Conservation (phyloP, 495 filamentous ascomycete genomes). For the Penicillium paradoxum region DNA sequence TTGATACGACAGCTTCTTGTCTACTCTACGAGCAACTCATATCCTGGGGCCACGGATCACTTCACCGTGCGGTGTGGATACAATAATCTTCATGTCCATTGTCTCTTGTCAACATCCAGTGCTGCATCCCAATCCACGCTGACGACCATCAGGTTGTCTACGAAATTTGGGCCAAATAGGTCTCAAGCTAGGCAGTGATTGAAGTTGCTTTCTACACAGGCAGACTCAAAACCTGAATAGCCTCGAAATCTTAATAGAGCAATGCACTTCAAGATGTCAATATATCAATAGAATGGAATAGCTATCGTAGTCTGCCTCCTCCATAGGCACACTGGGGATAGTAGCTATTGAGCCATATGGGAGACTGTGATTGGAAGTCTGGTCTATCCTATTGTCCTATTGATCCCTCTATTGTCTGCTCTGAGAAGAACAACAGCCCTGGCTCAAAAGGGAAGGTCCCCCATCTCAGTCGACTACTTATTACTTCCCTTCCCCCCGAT, state of each 20-base stretch:
- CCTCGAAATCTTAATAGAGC: not conserved
- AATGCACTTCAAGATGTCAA: too few species aligned
- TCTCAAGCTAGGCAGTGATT: too few species aligned
- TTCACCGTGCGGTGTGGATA: too few species aligned
- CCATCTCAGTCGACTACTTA: not conserved
- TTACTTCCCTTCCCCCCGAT: not conserved
- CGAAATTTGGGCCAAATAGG: not conserved
- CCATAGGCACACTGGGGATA: not conserved
- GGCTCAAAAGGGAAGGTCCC: not conserved
- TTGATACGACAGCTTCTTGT: not conserved
- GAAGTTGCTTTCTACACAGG: not conserved
- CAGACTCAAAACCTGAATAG: not conserved
- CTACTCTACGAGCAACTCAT: not conserved
- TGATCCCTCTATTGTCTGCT: not conserved
- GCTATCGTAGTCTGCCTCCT: not conserved
- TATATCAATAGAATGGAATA: not conserved
- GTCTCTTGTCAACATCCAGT: not conserved
- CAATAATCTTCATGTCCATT: too few species aligned
- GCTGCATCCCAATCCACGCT: not conserved
- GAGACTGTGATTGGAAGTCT: not conserved
- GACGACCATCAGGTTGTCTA: not conserved
- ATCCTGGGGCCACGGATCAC: too few species aligned
- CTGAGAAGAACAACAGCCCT: not conserved
- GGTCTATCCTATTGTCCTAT: not conserved
- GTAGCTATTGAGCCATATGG: not conserved